Evolutionary conservation across 2,329 filamentous ascomycete species (phyloP), one percentile per base, ranked within the genome.

Genomic region (Ophiostoma ulmi): DNA sequence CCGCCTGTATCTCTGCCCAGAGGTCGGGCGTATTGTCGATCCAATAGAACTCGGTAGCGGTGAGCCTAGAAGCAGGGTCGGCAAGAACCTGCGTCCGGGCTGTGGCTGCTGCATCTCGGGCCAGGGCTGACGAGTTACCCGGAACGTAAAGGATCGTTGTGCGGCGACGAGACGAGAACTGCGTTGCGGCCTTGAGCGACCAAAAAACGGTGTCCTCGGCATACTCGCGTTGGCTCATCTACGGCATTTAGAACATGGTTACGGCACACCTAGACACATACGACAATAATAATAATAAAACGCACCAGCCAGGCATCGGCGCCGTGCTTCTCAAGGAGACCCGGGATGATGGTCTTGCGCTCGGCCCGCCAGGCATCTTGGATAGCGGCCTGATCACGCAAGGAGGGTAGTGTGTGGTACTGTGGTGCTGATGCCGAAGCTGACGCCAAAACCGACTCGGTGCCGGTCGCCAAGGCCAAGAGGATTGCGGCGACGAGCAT

Each of bases 171-270:
- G 83, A 83, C 1, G 82, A 83, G 76, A 85, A 85, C 74, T 83
- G 79, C 7, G 75, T 77, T 5, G 80, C 80, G 26, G 78, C 76
- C 73, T 84, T 84, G 44, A 85, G 78, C 3, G 83, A 81, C 82
- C 83, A 85, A 76, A 84, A 85, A 35, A 82, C 80, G 0, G 83
- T 84, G 70, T 85, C 83, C 74, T 85, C 83, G 72, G 81, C 82
- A 74, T 85, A 84, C 73, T 85, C 83, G 68, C 80, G 81, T 76
- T 85, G 82, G 77, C 81, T 83, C 73, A 84, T 82, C 82, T 84
- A 39, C 35, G 39, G 6, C 8, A 36, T 68, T 68, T 22, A 44
- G 44, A 20, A 52, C n/a, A 67, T 5, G 22, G 38, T 8, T 5
- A 44, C 20, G 39, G 13, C 39, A 39, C 55, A 31, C 55, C 11